Conservation (phyloP, 148 eudicot genomes). For the Vaccinium darrowii region DNA sequence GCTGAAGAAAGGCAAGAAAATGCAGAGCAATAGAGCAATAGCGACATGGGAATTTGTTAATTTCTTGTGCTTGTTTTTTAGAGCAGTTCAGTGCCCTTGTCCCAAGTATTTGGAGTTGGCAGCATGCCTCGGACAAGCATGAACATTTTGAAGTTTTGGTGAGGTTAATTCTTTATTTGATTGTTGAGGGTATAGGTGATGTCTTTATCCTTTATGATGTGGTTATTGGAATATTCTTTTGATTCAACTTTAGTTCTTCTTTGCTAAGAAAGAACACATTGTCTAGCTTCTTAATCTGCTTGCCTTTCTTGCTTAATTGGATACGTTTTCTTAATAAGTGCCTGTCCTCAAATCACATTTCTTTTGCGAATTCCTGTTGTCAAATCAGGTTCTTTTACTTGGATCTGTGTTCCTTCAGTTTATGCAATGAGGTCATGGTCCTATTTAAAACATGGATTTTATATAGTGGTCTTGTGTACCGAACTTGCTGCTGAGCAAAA, state of each 20-base stretch:
- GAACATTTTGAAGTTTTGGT: background rate
- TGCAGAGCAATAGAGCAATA: background rate
- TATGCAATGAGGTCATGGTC: background rate
- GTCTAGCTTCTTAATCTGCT: slow-evolving; percentile 1
- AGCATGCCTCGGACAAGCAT: slow-evolving; percentile 2
- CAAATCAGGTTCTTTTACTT: background rate
- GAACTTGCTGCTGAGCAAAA: background rate
- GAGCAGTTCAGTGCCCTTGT: slow-evolving; percentile 1
- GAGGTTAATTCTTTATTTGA: background rate
- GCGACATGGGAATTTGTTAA: background rate
- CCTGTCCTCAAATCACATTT: background rate
- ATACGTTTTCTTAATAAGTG: background rate
- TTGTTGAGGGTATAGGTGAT: background rate
- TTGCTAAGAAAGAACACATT: background rate
- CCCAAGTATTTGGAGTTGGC: slow-evolving; percentile 6
- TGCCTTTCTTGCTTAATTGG: background rate
- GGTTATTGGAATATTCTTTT: background rate
- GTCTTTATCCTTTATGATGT: background rate
- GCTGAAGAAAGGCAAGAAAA: background rate
- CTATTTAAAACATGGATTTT: background rate
- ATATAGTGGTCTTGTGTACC: background rate
- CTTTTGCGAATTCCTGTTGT: background rate
- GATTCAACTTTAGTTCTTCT: background rate
- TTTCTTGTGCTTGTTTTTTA: background rate
- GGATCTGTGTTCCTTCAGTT: background rate